A percentile compares a stretch with the other conserved stretches of the same genome.
phyloP scores from a whole-genome alignment of 78 protist genomes.

The Monosiga brevicollis region DNA sequence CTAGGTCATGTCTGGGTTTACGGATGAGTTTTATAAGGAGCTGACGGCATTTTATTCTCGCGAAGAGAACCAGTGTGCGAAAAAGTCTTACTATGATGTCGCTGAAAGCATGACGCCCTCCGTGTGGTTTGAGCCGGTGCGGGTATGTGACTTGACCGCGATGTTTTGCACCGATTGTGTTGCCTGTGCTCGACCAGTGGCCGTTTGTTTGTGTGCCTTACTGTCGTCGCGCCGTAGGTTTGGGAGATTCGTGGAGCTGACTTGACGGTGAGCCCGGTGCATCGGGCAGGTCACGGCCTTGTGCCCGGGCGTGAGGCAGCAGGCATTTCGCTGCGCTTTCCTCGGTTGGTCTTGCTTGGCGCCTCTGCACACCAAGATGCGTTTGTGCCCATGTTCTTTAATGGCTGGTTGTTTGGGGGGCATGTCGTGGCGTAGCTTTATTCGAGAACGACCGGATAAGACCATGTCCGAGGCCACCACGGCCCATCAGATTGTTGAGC shows the following conservation, averaged over 20 bases:
- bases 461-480: slow-evolving; percentile 13
- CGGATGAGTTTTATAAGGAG: slow-evolving; percentile 23
- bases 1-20: slow-evolving; percentile 31
- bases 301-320: neutral
- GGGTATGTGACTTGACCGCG: neutral
- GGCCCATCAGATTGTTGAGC: too few relatives aligned
- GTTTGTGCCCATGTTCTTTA: neutral
- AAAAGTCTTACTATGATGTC: neutral
- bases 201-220: neutral
- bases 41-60: neutral
- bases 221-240: slow-evolving; percentile 3
- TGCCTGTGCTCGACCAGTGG: too few relatives aligned
- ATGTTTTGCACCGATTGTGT: too few relatives aligned
- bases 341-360: slow-evolving; percentile 6
- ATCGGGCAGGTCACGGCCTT: slow-evolving; percentile 18
- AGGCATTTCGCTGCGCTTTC: slow-evolving; percentile 46
- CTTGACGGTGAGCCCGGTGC: slow-evolving; percentile 18
- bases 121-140: slow-evolving; percentile 6
- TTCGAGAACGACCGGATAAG: slow-evolving; percentile 29
- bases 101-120: neutral
- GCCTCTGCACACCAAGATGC: neutral
- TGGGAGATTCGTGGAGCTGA: slow-evolving; percentile 51
- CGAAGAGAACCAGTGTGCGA: neutral
- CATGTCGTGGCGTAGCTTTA: neutral
- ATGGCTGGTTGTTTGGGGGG: neutral